Conservation (phyloP, 2,329 filamentous ascomycete genomes). For the Sarocladium kiliense region DNA sequence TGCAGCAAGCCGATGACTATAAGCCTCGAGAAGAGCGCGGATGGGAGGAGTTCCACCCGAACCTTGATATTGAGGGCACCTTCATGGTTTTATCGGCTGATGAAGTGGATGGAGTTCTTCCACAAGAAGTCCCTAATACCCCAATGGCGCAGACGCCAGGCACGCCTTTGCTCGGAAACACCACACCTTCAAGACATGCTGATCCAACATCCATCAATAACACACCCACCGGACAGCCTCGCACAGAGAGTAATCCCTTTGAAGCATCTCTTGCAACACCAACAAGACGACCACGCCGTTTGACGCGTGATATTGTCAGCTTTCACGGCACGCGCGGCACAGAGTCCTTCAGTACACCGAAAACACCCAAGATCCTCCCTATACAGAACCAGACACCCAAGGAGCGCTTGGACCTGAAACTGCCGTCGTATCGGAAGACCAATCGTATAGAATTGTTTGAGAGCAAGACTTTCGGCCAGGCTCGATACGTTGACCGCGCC, state of each 20-base stretch:
- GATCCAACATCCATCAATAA: conserved; percentile 38
- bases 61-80: conserved; percentile 80
- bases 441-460: conserved; percentile 78
- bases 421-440: conserved; percentile 69
- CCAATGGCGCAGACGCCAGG: conserved; percentile 25
- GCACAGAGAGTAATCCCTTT: conserved; percentile 23
- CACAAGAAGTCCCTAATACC: conserved; percentile 32
- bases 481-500: conserved; percentile 89
- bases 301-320: conserved; percentile 44
- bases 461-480: conserved; percentile 76
- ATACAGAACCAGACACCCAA: conserved; percentile 74
- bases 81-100: conserved; percentile 77
- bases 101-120: conserved; percentile 72
- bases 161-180: conserved; percentile 32
- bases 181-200: conserved; percentile 41
- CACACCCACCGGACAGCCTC: conserved; percentile 33
- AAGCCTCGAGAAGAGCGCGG: conserved; percentile 94
- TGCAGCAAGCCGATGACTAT: conserved; percentile 90
- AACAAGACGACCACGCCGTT: conserved; percentile 34
- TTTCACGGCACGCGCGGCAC: conserved; percentile 47
- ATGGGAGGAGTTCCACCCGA: conserved; percentile 97
- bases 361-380: conserved; percentile 63
- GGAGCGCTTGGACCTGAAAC: conserved; percentile 72
- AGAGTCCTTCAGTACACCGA: conserved; percentile 38
- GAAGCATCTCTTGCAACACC: conserved; percentile 27